Evolutionary conservation across 1,139 yeast species (phyloP).

Genomic region (Pichia sp.): DNA sequence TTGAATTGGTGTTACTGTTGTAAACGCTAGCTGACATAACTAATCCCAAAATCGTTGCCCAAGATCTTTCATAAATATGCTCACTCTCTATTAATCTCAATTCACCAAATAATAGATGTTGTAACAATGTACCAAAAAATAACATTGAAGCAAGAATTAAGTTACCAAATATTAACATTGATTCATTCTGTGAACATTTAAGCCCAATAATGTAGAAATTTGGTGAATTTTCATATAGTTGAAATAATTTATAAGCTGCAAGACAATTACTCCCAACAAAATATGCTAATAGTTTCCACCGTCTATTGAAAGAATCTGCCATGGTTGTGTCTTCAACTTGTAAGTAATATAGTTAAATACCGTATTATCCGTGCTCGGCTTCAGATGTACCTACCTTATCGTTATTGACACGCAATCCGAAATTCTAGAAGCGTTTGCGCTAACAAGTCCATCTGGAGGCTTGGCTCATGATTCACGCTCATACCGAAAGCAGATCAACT

Average conservation of each 20-base stretch:
- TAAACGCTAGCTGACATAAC: slow-evolving; percentile 59
- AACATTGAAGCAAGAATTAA: slow-evolving; percentile 36
- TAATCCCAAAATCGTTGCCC: slow-evolving; percentile 60
- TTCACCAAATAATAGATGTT: slow-evolving; percentile 61
- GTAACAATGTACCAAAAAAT: slow-evolving; percentile 38
- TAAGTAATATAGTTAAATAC: no score
- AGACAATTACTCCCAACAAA: slow-evolving; percentile 19
- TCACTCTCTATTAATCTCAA: slow-evolving; percentile 71
- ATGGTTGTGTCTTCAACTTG: no score
- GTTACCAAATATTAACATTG: slow-evolving; percentile 31
- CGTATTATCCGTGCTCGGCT: no score
- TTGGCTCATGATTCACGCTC: no score
- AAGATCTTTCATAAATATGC: slow-evolving; percentile 60
- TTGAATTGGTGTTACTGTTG: slow-evolving; percentile 43
- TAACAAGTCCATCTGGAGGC: no score
- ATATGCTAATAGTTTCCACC: slow-evolving; percentile 19
- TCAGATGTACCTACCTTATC: no score
- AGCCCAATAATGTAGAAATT: slow-evolving; percentile 28
- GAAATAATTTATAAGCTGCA: slow-evolving; percentile 17
- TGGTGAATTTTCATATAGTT: slow-evolving; percentile 22
- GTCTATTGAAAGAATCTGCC: no score
- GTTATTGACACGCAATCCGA: no score
- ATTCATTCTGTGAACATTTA: slow-evolving; percentile 24
- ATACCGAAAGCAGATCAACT: no score
- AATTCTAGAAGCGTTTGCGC: no score